These are phyloP conservation scores for Ogataea hybrid DNA, from an alignment of 1,139 yeast genomes.

Conservation along the genomic window DNA sequence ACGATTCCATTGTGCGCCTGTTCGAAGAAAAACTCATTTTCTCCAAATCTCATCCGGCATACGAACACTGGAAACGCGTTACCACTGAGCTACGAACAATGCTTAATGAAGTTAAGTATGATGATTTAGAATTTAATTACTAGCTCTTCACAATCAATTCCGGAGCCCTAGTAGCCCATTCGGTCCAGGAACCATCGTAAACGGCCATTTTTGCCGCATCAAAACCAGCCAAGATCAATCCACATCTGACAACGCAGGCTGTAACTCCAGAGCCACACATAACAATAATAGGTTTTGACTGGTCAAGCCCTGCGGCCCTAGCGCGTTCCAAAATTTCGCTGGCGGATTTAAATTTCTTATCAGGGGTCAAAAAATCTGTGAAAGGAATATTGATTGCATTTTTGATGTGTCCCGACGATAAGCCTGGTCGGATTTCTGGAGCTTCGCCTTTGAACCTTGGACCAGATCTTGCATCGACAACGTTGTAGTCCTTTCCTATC, in stretches of 20 bases:
- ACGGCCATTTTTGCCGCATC: conserved; percentile 52
- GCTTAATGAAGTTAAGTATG: conserved; percentile 17
- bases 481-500: conserved; percentile 46
- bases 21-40: conserved; percentile 13
- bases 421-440: conserved; percentile 87
- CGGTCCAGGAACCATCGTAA: conserved; percentile 95
- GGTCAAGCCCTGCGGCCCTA: conserved; percentile 36
- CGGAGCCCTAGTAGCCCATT: conserved; percentile 35
- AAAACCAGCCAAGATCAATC: conserved; percentile 57
- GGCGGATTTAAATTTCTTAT: conserved; percentile 48
- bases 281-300: conserved; percentile 65
- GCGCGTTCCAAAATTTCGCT: conserved; percentile 48
- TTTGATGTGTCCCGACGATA: conserved; percentile 87
- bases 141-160: conserved; percentile 26
- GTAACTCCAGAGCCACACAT: conserved; percentile 98
- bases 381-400: conserved; percentile 81
- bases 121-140: conserved; percentile 19
- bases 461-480: conserved; percentile 79
- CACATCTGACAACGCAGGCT: conserved; percentile 78
- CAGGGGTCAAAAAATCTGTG: conserved; percentile 50
- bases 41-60: conserved; percentile 10
- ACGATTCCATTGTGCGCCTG: conserved; percentile 13
- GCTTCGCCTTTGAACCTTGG: conserved; percentile 74
- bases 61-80: conserved; percentile 20
- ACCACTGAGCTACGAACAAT: conserved; percentile 17